Evolutionary conservation across 1,284 basidiomycete genomes (phyloP).

Genomic region (Trichosporon asahii): DNA sequence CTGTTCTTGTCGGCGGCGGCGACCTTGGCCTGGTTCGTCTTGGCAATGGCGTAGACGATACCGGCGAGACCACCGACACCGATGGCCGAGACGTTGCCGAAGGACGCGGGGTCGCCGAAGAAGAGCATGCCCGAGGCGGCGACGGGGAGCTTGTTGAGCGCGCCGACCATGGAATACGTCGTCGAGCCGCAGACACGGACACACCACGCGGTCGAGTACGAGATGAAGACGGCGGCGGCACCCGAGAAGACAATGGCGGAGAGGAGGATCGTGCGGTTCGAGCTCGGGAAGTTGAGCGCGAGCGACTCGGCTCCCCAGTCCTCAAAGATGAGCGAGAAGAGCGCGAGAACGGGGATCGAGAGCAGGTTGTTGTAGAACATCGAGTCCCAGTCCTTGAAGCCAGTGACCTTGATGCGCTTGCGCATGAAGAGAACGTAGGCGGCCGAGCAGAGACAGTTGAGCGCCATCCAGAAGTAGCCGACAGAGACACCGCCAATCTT

Average conservation of each 20-base stretch:
- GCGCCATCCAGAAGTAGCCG: slow-evolving; percentile 94
- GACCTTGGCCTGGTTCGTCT: slow-evolving; percentile 54
- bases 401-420: slow-evolving; percentile 94
- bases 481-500: slow-evolving; percentile 57
- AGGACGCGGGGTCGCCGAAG: slow-evolving; percentile 83
- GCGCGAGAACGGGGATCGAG: slow-evolving; percentile 81
- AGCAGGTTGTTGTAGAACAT: slow-evolving; percentile 99
- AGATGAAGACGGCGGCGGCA: slow-evolving; percentile 93
- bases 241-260: slow-evolving; percentile 92
- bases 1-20: slow-evolving; percentile 39
- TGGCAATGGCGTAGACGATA: slow-evolving; percentile 77
- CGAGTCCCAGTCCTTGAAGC: slow-evolving; percentile 98
- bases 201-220: slow-evolving; percentile 98
- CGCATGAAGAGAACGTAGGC: slow-evolving; percentile 95
- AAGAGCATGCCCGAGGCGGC: slow-evolving; percentile 95
- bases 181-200: slow-evolving; percentile 93
- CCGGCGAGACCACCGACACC: slow-evolving; percentile 88
- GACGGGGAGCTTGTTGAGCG: slow-evolving; percentile 96
- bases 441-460: slow-evolving; percentile 88
- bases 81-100: slow-evolving; percentile 84
- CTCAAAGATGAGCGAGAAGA: slow-evolving; percentile 82
- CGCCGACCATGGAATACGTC: slow-evolving; percentile 99
- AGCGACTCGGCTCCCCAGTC: slow-evolving; percentile 84
- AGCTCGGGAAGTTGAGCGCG: slow-evolving; percentile 79
- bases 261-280: slow-evolving; percentile 74